Percentiles rank a stretch among this genome's conserved stretches.
Evolutionary conservation across 441 rosid species (phyloP).

Genomic region (Brassica balearica): DNA sequence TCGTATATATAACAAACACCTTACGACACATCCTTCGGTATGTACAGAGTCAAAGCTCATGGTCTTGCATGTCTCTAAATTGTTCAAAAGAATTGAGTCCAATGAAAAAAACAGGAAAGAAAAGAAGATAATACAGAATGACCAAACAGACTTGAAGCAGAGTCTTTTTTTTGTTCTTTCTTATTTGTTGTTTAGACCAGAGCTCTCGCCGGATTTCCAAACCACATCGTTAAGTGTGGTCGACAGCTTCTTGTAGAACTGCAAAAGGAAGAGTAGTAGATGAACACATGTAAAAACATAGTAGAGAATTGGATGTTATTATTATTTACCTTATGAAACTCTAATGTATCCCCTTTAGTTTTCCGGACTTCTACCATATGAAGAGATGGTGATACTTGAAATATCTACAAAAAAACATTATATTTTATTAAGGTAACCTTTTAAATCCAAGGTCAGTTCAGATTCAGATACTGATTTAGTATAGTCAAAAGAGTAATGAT

Average conservation of each 20-base stretch:
- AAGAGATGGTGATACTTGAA: conserved; percentile 94
- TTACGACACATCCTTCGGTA: conserved; percentile 35
- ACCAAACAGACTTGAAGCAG: conserved; percentile 20
- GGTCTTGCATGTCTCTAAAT: neutral
- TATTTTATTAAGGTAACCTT: neutral
- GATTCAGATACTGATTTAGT: neutral
- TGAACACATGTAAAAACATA: neutral
- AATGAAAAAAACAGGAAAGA: neutral
- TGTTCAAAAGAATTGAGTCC: conserved; percentile 38
- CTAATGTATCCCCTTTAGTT: conserved; percentile 96
- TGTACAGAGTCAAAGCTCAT: conserved; percentile 39
- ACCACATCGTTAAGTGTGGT: conserved; percentile 84
- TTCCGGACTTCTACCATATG: conserved; percentile 96
- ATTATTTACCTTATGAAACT: conserved; percentile 83
- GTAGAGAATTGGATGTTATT: neutral
- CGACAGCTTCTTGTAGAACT: conserved; percentile 93
- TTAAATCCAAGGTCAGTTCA: neutral
- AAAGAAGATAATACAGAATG: neutral
- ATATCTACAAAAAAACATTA: conserved; percentile 56
- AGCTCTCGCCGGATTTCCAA: conserved; percentile 94
- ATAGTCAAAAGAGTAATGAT: conserved; percentile 8
- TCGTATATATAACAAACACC: conserved; percentile 18
- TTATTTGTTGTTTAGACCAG: conserved; percentile 55
- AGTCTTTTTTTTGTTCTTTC: neutral
- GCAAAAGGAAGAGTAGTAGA: conserved; percentile 34